These are phyloP conservation scores for Scenedesmus sp. DNA, from an alignment of 163 green algal genomes.

Conservation along the genomic window DNA sequence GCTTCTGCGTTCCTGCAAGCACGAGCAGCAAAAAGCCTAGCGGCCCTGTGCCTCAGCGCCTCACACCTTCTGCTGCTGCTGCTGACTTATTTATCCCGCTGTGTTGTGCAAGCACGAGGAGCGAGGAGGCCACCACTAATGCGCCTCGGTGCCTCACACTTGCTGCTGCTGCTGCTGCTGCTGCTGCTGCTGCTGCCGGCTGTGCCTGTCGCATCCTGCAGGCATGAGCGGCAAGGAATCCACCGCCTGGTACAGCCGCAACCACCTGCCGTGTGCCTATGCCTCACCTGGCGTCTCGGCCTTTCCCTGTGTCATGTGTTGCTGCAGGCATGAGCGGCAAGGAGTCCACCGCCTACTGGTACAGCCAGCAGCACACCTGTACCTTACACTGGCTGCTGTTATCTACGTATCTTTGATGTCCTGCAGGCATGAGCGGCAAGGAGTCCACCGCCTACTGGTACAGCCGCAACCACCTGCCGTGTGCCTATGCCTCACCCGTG, in stretches of 20 bases:
- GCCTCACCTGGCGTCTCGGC: not conserved
- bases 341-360: conserved; percentile 29
- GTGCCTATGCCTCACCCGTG: not conserved
- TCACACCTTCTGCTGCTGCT: no score
- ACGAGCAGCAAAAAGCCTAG: no score
- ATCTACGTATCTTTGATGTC: no score
- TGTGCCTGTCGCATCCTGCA: not conserved
- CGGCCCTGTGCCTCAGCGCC: no score
- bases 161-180: not conserved
- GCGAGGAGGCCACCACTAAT: no score
- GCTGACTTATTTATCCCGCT: not conserved
- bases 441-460: conserved; percentile 34
- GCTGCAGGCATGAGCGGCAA: conserved; percentile 8
- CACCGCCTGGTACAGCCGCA: conserved; percentile 23
- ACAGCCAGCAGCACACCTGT: not conserved
- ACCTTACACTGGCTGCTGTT: not conserved
- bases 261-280: not conserved
- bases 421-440: no score
- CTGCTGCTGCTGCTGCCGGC: not conserved
- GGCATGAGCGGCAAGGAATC: not conserved
- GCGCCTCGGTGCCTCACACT: not conserved
- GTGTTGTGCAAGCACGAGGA: not conserved
- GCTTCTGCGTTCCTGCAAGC: no score
- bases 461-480: not conserved
- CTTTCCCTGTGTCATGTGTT: not conserved